Percentiles rank a stretch among this genome's conserved stretches.
Evolutionary conservation across 2,329 filamentous ascomycete genomes (phyloP).

Genomic region (Trichophyton verrucosum): DNA sequence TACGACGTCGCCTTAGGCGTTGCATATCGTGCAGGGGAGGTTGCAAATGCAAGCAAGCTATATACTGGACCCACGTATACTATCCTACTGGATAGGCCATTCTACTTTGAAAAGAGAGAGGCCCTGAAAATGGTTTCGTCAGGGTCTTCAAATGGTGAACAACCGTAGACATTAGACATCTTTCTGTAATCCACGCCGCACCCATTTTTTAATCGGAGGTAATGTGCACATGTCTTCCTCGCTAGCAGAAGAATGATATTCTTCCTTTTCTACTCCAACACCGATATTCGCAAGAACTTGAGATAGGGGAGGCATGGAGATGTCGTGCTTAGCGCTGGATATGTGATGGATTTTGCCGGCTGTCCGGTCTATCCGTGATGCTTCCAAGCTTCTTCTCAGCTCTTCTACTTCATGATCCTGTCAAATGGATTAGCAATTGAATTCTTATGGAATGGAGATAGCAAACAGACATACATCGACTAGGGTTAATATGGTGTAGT

Average conservation of each 20-base stretch:
- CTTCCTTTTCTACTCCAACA: not conserved
- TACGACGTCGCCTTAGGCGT: no score
- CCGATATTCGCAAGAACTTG: not conserved
- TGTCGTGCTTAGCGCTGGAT: not conserved
- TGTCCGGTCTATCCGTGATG: conserved; percentile 38
- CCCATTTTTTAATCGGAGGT: not conserved
- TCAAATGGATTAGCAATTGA: conserved; percentile 8
- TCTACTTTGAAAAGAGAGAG: not conserved
- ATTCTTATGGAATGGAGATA: not conserved
- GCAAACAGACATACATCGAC: conserved; percentile 32
- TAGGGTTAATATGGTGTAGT: conserved; percentile 44
- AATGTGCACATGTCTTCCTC: not conserved
- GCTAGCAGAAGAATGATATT: not conserved
- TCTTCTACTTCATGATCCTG: conserved; percentile 39
- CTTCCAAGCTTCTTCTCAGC: conserved; percentile 44
- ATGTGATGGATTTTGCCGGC: not conserved
- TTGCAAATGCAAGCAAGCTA: not conserved
- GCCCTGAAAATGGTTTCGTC: not conserved
- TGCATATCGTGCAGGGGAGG: not conserved
- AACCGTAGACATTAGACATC: not conserved
- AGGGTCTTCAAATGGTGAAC: not conserved
- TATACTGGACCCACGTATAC: not conserved
- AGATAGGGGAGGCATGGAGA: not conserved
- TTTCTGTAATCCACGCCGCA: not conserved
- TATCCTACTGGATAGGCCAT: not conserved